Evolutionary conservation across 2,329 filamentous ascomycete genomes (phyloP).

Genomic region (Phaeomoniella chlamydospora): DNA sequence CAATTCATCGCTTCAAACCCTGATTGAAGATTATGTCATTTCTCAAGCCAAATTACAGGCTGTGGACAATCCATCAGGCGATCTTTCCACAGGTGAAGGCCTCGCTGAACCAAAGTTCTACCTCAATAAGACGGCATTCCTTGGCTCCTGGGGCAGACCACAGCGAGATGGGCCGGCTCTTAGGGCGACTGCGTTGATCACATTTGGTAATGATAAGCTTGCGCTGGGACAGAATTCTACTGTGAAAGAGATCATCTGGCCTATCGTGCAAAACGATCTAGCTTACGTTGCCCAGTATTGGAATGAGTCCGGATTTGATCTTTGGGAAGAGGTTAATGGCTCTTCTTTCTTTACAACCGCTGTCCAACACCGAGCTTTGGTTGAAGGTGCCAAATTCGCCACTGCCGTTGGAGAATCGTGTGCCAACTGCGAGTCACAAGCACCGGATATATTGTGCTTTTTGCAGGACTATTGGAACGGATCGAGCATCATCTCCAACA

Average conservation of each 20-base stretch:
- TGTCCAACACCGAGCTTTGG: conserved; percentile 49
- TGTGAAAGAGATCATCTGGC: conserved; percentile 49
- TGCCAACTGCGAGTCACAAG: conserved; percentile 45
- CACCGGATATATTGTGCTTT: conserved; percentile 59
- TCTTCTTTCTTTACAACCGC: conserved; percentile 68
- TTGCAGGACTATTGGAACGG: conserved; percentile 59
- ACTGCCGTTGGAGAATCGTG: conserved; percentile 46
- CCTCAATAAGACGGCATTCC: conserved; percentile 48
- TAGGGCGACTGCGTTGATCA: conserved; percentile 57
- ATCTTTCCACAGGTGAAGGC: conserved; percentile 29
- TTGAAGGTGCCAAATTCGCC: conserved; percentile 49
- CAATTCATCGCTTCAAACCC: conserved; percentile 39
- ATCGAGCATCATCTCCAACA: conserved; percentile 53
- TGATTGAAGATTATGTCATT: conserved; percentile 54
- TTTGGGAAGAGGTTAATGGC: conserved; percentile 71
- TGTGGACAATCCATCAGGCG: conserved; percentile 55
- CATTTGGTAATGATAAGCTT: conserved; percentile 59
- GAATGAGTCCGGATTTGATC: conserved; percentile 50
- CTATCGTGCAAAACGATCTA: conserved; percentile 61
- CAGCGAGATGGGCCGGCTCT: conserved; percentile 69
- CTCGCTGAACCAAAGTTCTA: conserved; percentile 64
- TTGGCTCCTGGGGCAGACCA: conserved; percentile 55
- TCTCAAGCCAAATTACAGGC: conserved; percentile 53
- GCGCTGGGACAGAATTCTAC: conserved; percentile 41
- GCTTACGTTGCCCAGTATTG: conserved; percentile 45